phyloP scores from a whole-genome alignment of 78 protist genomes.

The Protostelium mycophagum region DNA sequence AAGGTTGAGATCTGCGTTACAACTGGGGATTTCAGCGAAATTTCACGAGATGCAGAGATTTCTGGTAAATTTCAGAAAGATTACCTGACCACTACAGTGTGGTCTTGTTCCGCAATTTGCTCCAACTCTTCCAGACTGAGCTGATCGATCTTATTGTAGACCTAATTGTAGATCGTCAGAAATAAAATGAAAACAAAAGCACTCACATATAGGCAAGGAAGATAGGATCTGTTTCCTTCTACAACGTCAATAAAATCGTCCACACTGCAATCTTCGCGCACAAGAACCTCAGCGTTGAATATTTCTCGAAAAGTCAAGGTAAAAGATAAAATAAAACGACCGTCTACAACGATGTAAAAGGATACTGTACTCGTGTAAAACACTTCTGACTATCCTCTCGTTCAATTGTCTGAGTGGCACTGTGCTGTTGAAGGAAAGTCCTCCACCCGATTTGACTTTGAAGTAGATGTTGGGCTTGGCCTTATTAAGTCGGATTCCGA shows the following conservation, averaged over 20 bases:
- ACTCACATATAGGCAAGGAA: slow-evolving; percentile 55
- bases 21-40: slow-evolving; percentile 4
- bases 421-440: slow-evolving; percentile 51
- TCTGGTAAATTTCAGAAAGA: not conserved
- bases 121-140: slow-evolving; percentile 91
- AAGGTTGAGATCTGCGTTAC: slow-evolving; percentile 76
- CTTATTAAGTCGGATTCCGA: slow-evolving; percentile 68
- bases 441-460: slow-evolving; percentile 53
- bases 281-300: slow-evolving; percentile 50
- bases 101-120: slow-evolving; percentile 35
- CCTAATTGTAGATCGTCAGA: slow-evolving; percentile 62
- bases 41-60: not conserved
- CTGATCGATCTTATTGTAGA: slow-evolving; percentile 97
- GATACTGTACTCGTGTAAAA: slow-evolving; percentile 85
- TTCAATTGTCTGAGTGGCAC: slow-evolving; percentile 70
- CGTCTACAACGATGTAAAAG: slow-evolving; percentile 3
- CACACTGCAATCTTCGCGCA: slow-evolving; percentile 85
- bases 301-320: slow-evolving; percentile 5
- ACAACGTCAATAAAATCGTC: slow-evolving; percentile 98
- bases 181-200: not conserved
- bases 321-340: not conserved
- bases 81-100: slow-evolving; percentile 58
- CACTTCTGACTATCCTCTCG: slow-evolving; percentile 53
- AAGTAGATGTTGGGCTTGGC: slow-evolving; percentile 63
- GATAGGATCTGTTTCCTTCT: slow-evolving; percentile 93